A percentile compares a stretch with the other conserved stretches of the same genome.
These are phyloP conservation scores for Cystofilobasidium macerans DNA, from an alignment of 768 basidiomycete species.

Conservation along the genomic window DNA sequence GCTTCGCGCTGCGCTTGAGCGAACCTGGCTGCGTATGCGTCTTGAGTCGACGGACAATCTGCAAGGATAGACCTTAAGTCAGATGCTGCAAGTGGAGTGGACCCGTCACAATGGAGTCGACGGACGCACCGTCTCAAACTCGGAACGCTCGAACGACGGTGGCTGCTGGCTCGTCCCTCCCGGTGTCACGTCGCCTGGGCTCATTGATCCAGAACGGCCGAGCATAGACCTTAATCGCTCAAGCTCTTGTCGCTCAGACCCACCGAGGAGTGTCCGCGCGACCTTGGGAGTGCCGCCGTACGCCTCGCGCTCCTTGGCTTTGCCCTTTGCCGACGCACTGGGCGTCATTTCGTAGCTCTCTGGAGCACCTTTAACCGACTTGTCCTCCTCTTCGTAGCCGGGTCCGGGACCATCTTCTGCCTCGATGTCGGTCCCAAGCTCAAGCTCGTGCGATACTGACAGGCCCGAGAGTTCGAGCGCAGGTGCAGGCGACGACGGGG, in stretches of 20 bases:
- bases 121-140: conserved; percentile 23
- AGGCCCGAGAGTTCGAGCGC: not conserved
- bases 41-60: conserved; percentile 21
- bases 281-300: not conserved
- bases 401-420: not conserved
- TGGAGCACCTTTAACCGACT: too few species aligned
- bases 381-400: not conserved
- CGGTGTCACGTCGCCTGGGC: not conserved
- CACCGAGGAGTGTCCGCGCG: not conserved
- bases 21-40: conserved; percentile 10
- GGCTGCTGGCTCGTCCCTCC: not conserved
- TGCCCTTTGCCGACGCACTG: not conserved
- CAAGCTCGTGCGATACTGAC: conserved; percentile 16
- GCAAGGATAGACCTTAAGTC: not conserved
- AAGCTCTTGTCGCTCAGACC: not conserved
- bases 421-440: not conserved
- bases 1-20: conserved; percentile 15
- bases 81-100: too few species aligned
- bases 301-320: not conserved
- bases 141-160: conserved; percentile 22
- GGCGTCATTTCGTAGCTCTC: not conserved
- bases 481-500: not conserved
- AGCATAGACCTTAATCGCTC: not conserved
- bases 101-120: too few species aligned
- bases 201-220: not conserved